phyloP scores from a whole-genome alignment of 768 basidiomycete species.

The Rhizopogon salebrosus region DNA sequence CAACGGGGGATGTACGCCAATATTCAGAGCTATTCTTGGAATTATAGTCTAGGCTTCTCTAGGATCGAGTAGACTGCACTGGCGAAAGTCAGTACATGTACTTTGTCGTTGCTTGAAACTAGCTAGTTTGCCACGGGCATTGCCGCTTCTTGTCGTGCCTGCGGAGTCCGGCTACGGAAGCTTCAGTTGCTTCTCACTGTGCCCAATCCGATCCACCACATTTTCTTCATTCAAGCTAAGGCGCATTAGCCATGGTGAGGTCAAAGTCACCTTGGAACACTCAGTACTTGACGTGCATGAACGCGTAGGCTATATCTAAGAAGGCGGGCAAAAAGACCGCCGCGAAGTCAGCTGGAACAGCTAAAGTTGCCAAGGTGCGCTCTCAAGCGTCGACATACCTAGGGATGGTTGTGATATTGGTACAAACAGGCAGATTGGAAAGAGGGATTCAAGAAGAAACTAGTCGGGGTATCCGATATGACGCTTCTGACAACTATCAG shows the following conservation, averaged over 20 bases:
- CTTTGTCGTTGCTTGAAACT: no score
- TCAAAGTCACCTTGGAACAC: background rate
- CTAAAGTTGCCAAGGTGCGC: slow-evolving; percentile 73
- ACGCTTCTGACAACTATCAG: slow-evolving; percentile 94
- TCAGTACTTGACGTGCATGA: background rate
- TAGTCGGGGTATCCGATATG: slow-evolving; percentile 98
- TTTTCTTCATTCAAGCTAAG: background rate
- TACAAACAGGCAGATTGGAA: slow-evolving; percentile 90
- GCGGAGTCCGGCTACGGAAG: background rate
- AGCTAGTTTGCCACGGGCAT: background rate
- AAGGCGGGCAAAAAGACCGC: slow-evolving; percentile 85
- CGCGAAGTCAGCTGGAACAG: slow-evolving; percentile 50
- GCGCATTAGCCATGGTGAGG: background rate
- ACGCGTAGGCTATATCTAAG: slow-evolving; percentile 72
- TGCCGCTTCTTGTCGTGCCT: background rate
- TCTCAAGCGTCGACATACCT: slow-evolving; percentile 2
- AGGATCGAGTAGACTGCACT: no score
- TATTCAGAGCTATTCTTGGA: no score
- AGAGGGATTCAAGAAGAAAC: slow-evolving; percentile 99
- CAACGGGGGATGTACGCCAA: no score
- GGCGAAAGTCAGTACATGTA: background rate
- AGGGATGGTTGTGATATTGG: slow-evolving; percentile 6
- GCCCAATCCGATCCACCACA: background rate
- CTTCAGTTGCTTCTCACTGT: background rate
- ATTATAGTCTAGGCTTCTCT: no score